These are phyloP conservation scores for Plasmodium adleri DNA, from an alignment of 169 alveolate species.

Conservation along the genomic window DNA sequence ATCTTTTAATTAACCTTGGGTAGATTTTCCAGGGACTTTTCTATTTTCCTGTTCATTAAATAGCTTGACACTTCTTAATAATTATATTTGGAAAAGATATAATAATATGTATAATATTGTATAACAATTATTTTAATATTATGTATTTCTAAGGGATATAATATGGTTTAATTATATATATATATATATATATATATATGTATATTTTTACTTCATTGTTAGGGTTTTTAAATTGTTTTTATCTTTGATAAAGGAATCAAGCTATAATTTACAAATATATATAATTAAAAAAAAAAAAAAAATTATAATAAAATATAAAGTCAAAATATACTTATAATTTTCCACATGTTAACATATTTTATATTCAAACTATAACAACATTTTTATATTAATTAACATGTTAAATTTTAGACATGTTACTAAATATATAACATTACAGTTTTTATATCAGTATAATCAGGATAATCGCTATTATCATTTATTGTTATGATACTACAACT, in stretches of 20 bases:
- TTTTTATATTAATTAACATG: too few species aligned
- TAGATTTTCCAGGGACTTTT: neutral
- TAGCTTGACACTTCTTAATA: constrained; percentile 21
- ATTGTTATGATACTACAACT: constrained; percentile 71
- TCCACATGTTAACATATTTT: neutral
- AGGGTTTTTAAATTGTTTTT: constrained; percentile 34
- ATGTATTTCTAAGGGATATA: too few species aligned
- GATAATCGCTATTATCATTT: constrained; percentile 48
- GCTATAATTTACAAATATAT: constrained; percentile 12
- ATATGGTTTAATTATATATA: neutral
- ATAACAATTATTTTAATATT: too few species aligned
- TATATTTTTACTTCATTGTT: constrained; percentile 22
- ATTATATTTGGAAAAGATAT: neutral
- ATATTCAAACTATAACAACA: too few species aligned
- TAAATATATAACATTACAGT: constrained; percentile 20
- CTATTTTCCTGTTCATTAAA: constrained; percentile 13
- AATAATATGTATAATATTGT: too few species aligned
- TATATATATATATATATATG: neutral
- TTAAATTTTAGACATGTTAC: too few species aligned
- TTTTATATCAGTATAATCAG: constrained; percentile 62
- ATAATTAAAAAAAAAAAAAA: neutral
- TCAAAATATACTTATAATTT: neutral
- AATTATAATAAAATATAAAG: too few species aligned
- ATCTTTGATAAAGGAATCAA: constrained; percentile 64
- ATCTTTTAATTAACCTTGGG: constrained; percentile 14